Evolutionary conservation across 129 eudicot species (phyloP).

Genomic region (Escallonia herrerae): DNA sequence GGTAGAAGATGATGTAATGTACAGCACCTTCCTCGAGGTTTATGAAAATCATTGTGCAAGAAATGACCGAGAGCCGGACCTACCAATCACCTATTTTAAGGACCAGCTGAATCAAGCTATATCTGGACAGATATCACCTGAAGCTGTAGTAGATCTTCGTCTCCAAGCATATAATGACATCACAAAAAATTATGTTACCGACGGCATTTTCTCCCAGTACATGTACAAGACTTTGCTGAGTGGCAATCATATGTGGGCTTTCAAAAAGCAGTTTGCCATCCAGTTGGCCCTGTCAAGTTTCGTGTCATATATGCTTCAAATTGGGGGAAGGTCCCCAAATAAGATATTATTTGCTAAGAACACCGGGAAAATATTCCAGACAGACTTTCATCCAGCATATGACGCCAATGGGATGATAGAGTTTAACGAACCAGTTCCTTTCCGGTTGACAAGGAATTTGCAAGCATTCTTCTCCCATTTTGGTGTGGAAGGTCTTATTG

Average conservation of each 20-base stretch:
- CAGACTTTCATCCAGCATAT: conserved; percentile 96
- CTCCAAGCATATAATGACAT: conserved; percentile 89
- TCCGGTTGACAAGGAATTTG: conserved; percentile 85
- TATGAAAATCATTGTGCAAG: conserved; percentile 98
- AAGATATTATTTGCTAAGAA: conserved; percentile 88
- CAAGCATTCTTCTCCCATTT: conserved; percentile 93
- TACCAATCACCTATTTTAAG: conserved; percentile 84
- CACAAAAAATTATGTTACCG: conserved; percentile 61
- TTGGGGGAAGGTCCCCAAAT: conserved; percentile 97
- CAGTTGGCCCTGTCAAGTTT: conserved; percentile 97
- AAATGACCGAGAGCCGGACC: conserved; percentile 87
- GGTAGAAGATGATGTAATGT: conserved; percentile 98
- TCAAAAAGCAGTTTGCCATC: conserved; percentile 93
- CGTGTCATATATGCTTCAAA: conserved; percentile 87
- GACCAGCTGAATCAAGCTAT: conserved; percentile 97
- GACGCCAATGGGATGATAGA: conserved; percentile 97
- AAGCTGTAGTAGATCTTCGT: conserved; percentile 91
- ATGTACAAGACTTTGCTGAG: conserved; percentile 82
- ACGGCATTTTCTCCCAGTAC: conserved; percentile 88
- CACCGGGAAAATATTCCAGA: conserved; percentile 93
- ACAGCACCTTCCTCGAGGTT: conserved; percentile 96
- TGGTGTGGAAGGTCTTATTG: conserved; percentile 91
- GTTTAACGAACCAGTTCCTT: conserved; percentile 94
- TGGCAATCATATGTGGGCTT: conserved; percentile 95
- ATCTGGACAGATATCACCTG: conserved; percentile 87